Base-by-base conservation (phyloP, 176 grass and related monocot genomes). In the Metroxylon sagu region DNA sequence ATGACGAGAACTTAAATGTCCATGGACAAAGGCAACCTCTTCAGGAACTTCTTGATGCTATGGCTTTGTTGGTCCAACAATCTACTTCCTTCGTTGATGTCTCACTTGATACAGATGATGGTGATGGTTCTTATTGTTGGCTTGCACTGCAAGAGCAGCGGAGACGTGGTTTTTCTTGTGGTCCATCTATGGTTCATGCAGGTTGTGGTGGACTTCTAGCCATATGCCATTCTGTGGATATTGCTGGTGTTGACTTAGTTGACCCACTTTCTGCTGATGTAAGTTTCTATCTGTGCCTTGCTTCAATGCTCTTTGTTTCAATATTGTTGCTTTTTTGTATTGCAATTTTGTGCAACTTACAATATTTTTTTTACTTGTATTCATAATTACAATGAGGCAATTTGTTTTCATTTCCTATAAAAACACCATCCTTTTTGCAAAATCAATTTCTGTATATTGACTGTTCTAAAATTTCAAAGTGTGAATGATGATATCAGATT, bases 241-340 rank as follows among this genome's bases (percentile, higher is more conserved):
- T 83, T 12, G 93, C 87, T 73, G 93, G 93, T 55, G 72, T 88
- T 70, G 82, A 97, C 78, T 76, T 97, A 74, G 79, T 97, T 78
- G 87, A 97, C 77, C 93, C 84, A 62, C 87, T 97, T 85, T 75
- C 72, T 65, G 78, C 87, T 76, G 87, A 92, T 81, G 93, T 97
- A 81, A 88, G 82, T 5, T 35, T 55, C 27, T 16, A 30, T 26
- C 4, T 66, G 27, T 62, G 12, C 56, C 71, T 4, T 29, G 43
- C 52, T 79, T 19, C 6, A 1, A 14, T 56, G 59, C 25, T 54
- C 18, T 50, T 78, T 26, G 15, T 26, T 30, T 56, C 28, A 35
- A 16, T 23, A 58, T 71, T 66, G 43, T 18, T 80, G 43, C 49
- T 76, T 65, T 5, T 50, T 43, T 26, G 19, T 39, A 48, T 23